These are phyloP conservation scores for Citeromyces nyonsensis DNA, from an alignment of 805 yeast genomes.

Conservation along the genomic window DNA sequence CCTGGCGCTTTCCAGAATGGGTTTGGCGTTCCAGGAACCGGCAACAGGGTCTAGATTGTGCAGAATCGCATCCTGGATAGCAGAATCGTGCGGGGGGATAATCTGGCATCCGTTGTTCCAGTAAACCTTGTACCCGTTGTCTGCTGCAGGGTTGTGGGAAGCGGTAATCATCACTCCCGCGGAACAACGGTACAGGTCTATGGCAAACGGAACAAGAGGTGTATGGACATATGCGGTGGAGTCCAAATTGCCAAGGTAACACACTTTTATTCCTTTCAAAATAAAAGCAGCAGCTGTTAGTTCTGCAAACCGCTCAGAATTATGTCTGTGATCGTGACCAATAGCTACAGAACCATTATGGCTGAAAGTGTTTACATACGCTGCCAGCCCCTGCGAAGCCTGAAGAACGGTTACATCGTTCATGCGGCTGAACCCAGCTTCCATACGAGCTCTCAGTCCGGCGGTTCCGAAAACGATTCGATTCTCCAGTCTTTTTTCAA, in stretches of 20 bases:
- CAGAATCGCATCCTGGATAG: constrained; percentile 51
- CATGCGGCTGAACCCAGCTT: constrained; percentile 81
- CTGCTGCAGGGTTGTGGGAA: constrained; percentile 72
- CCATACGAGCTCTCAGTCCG: constrained; percentile 79
- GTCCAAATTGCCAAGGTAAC: constrained; percentile 29
- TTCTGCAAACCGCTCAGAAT: constrained; percentile 68
- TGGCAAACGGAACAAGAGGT: constrained; percentile 84
- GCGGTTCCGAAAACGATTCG: constrained; percentile 87
- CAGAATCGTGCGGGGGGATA: constrained; percentile 77
- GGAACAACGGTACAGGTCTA: constrained; percentile 43
- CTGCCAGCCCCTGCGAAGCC: constrained; percentile 73
- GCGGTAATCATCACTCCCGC: constrained; percentile 93
- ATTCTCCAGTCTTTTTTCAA: constrained; percentile 33
- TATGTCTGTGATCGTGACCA: constrained; percentile 85
- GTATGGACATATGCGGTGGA: constrained; percentile 43
- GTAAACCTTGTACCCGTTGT: constrained; percentile 91
- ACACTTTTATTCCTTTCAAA: constrained; percentile 52
- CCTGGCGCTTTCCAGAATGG: constrained; percentile 7
- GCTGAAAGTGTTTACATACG: constrained; percentile 19
- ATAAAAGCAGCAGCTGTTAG: constrained; percentile 67
- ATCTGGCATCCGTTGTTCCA: constrained; percentile 92
- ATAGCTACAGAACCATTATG: constrained; percentile 37
- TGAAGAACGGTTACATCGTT: constrained; percentile 80
- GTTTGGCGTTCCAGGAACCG: constrained; percentile 29
- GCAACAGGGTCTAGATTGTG: constrained; percentile 47